Base-by-base conservation (phyloP, 2,329 filamentous ascomycete species). In the Pseudogymnoascus sp. region DNA sequence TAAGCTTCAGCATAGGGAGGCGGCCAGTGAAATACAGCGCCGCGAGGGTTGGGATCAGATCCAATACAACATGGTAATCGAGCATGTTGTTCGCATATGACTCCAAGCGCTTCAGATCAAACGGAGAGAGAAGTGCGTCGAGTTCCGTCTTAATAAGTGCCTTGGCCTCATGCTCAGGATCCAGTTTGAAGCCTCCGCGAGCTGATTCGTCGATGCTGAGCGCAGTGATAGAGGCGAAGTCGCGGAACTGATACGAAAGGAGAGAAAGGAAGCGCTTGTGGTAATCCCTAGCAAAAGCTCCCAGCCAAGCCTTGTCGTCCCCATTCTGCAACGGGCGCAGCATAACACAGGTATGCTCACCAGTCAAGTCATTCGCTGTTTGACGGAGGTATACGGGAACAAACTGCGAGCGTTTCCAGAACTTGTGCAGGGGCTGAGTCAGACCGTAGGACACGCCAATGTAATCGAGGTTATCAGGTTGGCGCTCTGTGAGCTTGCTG, bases 281-380 rank as follows among this genome's bases (percentile, higher is more conserved):
- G 82, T 97, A 99, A 75, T 99, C 94, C 66, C 89, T 85, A 3
- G 93, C 84, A 72, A 95, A 99, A 2, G 92, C 91, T 14, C 90
- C 91, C 0, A 97, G 85, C 68, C 94, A 97, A 70, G 84, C 85
- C 63, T 80, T 80, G 68, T 96, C 91, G 44, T 86, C 86, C 62
- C 79, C 80, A 61, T 76, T 79, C 64, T 84, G 81, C 5, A 99
- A 81, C 1, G 92, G 89, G 63, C 91, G 86, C 59, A 99, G 82
- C 95, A 99, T 99, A 28, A 99, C 93, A 73, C 92, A 97, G 0
- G 94, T 96, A 74, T 99, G 94, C 76, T 99, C 94, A 63, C 94
- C 94, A 0, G 95, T 99, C 53, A 99, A 81, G 63, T 97, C 94
- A 73, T 97, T 99, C 61, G 94, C 82, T 2, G 95, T 99, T 78